A percentile compares a stretch with the other conserved stretches of the same genome.
phyloP scores from a whole-genome alignment of 176 grass and related monocot species.

The Carex pumila region DNA sequence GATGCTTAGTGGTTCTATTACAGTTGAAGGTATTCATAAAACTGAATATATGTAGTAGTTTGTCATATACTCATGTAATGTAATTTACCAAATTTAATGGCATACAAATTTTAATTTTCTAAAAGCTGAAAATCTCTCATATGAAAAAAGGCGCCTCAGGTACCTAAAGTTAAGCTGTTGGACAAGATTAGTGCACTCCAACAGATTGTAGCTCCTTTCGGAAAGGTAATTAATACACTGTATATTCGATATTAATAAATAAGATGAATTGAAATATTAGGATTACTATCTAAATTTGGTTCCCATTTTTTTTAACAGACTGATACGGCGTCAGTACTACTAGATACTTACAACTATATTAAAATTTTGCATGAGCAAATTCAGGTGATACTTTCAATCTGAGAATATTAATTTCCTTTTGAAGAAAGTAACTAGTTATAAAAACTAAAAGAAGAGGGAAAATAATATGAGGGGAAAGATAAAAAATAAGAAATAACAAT shows the following conservation, averaged over 20 bases:
- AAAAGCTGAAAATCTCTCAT: neutral
- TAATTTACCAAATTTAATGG: neutral
- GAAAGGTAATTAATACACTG: constrained; percentile 58
- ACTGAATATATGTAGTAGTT: neutral
- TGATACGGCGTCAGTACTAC: constrained; percentile 83
- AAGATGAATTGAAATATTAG: neutral
- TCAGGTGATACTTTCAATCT: constrained; percentile 40
- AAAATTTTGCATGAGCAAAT: constrained; percentile 91
- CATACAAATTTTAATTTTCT: neutral
- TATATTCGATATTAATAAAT: neutral
- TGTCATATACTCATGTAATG: neutral
- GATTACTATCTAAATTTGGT: neutral
- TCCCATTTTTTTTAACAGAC: constrained; percentile 40
- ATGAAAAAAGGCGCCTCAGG: constrained; percentile 39
- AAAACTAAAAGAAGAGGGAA: neutral
- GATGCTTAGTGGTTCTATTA: neutral
- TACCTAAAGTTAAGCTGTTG: constrained; percentile 74
- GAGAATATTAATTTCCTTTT: neutral
- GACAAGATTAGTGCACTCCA: constrained; percentile 90
- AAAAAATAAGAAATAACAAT: neutral
- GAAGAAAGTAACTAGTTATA: too few relatives aligned
- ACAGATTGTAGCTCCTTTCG: constrained; percentile 87
- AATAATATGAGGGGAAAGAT: neutral
- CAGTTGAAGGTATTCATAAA: neutral
- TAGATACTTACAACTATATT: constrained; percentile 84